Evolutionary conservation across 75 land plant genomes (phyloP).

Genomic region (Selaginella moellendorffii): DNA sequence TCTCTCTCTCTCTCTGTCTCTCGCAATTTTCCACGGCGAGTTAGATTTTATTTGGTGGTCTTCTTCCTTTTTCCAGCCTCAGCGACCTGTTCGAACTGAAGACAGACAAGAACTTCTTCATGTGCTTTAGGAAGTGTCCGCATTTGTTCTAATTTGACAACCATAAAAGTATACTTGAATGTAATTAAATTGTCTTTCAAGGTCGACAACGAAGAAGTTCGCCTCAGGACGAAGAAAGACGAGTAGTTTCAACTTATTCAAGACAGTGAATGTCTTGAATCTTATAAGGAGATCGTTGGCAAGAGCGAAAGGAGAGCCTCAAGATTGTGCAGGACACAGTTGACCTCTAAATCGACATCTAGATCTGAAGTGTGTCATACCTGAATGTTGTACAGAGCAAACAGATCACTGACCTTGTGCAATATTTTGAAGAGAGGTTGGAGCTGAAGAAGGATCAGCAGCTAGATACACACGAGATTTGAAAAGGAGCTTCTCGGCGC

Average conservation of each 20-base stretch:
- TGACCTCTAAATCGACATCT: slow-evolving; percentile 16
- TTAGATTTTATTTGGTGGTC: not conserved
- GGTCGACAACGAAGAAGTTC: slow-evolving; percentile 99
- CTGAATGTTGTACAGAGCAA: slow-evolving; percentile 31
- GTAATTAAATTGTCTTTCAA: slow-evolving; percentile 2
- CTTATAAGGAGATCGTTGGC: slow-evolving; percentile 96
- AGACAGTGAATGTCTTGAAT: slow-evolving; percentile 85
- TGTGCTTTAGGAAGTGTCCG: slow-evolving; percentile 87
- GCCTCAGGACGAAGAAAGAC: slow-evolving; percentile 68
- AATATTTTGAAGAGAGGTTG: slow-evolving; percentile 89
- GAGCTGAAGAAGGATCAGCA: slow-evolving; percentile 82
- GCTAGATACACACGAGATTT: no score
- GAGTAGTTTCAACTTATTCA: slow-evolving; percentile 90
- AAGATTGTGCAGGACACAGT: slow-evolving; percentile 99
- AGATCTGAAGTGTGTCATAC: not conserved
- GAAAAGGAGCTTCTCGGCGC: no score
- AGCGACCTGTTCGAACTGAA: slow-evolving; percentile 89
- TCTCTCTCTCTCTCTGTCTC: no score
- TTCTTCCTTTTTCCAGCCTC: slow-evolving; percentile 42
- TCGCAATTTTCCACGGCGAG: slow-evolving; percentile 92
- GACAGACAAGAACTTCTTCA: slow-evolving; percentile 89
- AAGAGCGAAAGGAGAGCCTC: slow-evolving; percentile 96
- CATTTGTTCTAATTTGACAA: slow-evolving; percentile 97
- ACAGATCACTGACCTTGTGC: slow-evolving; percentile 92
- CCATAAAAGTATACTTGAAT: slow-evolving; percentile 37